Percentiles rank a stretch among this genome's conserved stretches.
Conservation (phyloP, 2,329 filamentous ascomycete genomes). For the Cyanodermella asteris region DNA sequence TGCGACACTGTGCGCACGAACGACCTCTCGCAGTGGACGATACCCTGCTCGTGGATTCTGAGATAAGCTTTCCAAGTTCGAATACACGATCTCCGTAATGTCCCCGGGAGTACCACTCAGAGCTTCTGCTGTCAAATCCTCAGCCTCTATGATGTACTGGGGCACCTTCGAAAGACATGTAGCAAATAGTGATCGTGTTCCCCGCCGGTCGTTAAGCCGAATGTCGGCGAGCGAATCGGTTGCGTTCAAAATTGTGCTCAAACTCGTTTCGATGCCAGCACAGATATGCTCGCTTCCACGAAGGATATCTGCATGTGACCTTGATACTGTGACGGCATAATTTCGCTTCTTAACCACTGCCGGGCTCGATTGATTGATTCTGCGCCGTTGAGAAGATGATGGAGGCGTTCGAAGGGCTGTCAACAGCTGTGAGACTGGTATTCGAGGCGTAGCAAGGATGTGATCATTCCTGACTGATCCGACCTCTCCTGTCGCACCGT, state of each 20-base stretch:
- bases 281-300: constrained; percentile 3
- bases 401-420: too few relatives aligned
- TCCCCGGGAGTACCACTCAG: constrained; percentile 6
- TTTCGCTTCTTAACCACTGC: background rate
- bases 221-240: background rate
- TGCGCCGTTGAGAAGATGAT: too few relatives aligned
- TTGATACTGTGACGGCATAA: background rate
- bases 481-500: too few relatives aligned
- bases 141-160: constrained; percentile 5
- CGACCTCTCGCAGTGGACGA: constrained; percentile 6
- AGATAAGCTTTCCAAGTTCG: constrained; percentile 5
- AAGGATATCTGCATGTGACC: background rate
- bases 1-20: constrained; percentile 6
- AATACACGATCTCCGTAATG: constrained; percentile 6
- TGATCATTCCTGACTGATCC: too few relatives aligned
- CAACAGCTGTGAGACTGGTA: too few relatives aligned
- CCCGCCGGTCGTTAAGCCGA: constrained; percentile 1
- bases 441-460: too few relatives aligned
- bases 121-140: constrained; percentile 3
- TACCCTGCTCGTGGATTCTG: constrained; percentile 4
- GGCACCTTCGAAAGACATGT: constrained; percentile 6
- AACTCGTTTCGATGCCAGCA: constrained; percentile 5
- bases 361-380: background rate
- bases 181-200: constrained; percentile 6
- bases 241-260: constrained; percentile 4